phyloP scores from a whole-genome alignment of 371 early-diverging fungal genomes.

The Zychaea mexicana region DNA sequence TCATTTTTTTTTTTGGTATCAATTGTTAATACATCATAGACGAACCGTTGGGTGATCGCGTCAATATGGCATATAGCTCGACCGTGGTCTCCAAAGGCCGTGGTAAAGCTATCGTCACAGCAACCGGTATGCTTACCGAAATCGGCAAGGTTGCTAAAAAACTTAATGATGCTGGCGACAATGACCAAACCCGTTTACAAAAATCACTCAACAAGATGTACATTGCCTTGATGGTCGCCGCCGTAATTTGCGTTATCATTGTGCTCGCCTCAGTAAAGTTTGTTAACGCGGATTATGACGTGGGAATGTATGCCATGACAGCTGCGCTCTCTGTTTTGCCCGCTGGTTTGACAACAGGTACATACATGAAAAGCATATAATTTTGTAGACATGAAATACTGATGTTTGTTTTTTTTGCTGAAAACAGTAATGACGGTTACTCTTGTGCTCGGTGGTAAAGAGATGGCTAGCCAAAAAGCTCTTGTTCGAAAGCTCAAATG shows the following conservation, averaged over 20 bases:
- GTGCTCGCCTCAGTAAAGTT: constrained; percentile 30
- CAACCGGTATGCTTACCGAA: constrained; percentile 82
- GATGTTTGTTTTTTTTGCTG: background rate
- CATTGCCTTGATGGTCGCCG: constrained; percentile 60
- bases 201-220: constrained; percentile 70
- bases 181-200: constrained; percentile 74
- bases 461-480: constrained; percentile 80
- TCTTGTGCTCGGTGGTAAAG: constrained; percentile 86
- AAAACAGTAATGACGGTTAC: constrained; percentile 76
- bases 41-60: constrained; percentile 51
- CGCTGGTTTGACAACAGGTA: constrained; percentile 88
- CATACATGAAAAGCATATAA: background rate
- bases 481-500: constrained; percentile 33
- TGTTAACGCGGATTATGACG: constrained; percentile 24
- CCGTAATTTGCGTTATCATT: constrained; percentile 48
- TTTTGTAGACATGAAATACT: background rate
- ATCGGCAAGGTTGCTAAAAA: constrained; percentile 87
- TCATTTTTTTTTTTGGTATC: background rate
- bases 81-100: constrained; percentile 48
- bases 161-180: constrained; percentile 64
- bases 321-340: constrained; percentile 94
- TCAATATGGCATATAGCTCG: constrained; percentile 64
- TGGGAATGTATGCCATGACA: constrained; percentile 29
- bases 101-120: constrained; percentile 69
- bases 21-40: constrained; percentile 8